Evolutionary conservation across 2,329 filamentous ascomycete genomes (phyloP), one percentile per base, ranked within the genome.

Genomic region (Fusarium graminum): DNA sequence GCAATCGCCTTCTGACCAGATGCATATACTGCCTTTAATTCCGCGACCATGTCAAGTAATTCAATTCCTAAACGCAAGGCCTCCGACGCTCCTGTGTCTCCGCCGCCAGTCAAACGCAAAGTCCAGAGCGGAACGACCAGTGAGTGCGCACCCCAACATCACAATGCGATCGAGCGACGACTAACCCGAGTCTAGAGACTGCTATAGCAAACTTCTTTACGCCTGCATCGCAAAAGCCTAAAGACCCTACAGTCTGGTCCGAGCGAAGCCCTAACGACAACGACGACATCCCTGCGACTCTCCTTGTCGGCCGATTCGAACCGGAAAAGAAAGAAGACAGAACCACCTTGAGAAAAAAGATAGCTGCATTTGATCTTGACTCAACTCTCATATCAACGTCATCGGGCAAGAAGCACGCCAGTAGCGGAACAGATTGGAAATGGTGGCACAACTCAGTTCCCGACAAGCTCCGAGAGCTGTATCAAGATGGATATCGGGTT

Each of bases 141-240:
- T 85, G 71, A 63, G 80, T 46, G 39, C 34, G 40, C 43, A 16
- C 19, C 14, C 30, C 28, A 56, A 26, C 16, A 38, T 34, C 17
- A 7, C 22, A 10, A 16, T 10, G 26, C 4, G 11, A 2, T 3
- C 17, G 14, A 22, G 51, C 10, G 17, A 19, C 39, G 14, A 28
- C 68, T 75, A 56, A 75, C 51, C 10, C 36, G 34, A 46, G 26
- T 12, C 6, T 67, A 92, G 90, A 88, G 75, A 87, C 79, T 60
- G 88, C 90, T 2, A 88, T 97, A 2, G 86, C 91, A 19, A 92
- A 86, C 52, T 98, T 98, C 81, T 98, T 98, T 79, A 97, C 90
- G 0, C 94, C 94, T 0, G 76, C 85, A 0, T 97, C 93, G 0
- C 88, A 97, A 76, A 97, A 96, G 76, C 88, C 90, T 30, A 92